Conservation (phyloP, 192 early-diverging fungal species). For the Linnemannia schmuckeri region DNA sequence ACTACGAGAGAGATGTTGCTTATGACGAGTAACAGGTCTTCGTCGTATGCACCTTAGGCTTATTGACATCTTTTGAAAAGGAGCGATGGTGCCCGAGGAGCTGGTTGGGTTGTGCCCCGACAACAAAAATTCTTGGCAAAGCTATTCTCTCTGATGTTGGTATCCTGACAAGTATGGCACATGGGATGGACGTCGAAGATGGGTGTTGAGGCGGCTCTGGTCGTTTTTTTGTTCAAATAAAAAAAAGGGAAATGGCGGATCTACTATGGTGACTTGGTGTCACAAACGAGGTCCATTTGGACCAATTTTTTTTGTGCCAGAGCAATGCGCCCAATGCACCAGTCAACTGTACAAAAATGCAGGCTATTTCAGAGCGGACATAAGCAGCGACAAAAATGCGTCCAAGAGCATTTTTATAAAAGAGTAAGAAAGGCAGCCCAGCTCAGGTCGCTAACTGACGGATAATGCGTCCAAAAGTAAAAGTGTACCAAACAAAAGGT, state of each 20-base stretch:
- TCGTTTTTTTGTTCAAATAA: neutral
- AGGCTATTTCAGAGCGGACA: neutral
- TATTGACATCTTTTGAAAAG: neutral
- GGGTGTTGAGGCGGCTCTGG: neutral
- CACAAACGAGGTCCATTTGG: neutral
- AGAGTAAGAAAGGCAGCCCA: slow-evolving; percentile 9
- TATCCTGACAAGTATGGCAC: neutral
- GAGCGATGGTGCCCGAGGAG: neutral
- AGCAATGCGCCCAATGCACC: neutral
- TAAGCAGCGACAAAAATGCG: neutral
- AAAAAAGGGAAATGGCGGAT: neutral
- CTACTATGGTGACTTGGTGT: neutral
- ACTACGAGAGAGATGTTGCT: neutral
- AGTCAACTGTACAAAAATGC: neutral
- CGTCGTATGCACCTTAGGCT: neutral
- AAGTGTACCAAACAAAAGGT: neutral
- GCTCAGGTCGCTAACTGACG: no score
- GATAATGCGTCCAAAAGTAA: neutral
- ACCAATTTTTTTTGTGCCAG: neutral
- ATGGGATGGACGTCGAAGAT: neutral
- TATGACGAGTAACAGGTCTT: neutral
- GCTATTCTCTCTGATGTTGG: neutral
- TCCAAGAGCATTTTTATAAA: slow-evolving; percentile 13
- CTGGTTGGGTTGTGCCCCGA: neutral
- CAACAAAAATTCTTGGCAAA: neutral